These are phyloP conservation scores for Grigorovia humatica DNA, from an alignment of 805 yeast species.

Conservation along the genomic window DNA sequence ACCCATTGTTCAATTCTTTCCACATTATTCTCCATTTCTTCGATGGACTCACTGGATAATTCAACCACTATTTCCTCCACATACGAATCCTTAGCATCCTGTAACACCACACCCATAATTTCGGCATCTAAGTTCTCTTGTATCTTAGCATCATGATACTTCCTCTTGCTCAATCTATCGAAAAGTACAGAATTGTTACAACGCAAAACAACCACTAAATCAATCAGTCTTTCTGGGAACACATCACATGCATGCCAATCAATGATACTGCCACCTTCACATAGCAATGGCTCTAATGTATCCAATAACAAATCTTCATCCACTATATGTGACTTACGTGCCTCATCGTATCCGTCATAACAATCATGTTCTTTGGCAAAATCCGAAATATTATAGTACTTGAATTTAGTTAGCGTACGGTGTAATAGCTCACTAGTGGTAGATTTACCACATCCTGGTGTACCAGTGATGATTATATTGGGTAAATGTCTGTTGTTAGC, in stretches of 20 bases:
- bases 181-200: slow-evolving; percentile 62
- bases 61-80: slow-evolving; percentile 75
- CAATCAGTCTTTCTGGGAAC: slow-evolving; percentile 87
- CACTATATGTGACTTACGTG: slow-evolving; percentile 74
- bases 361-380: slow-evolving; percentile 70
- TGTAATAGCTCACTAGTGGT: slow-evolving; percentile 24
- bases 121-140: slow-evolving; percentile 93
- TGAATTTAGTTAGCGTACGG: slow-evolving; percentile 30
- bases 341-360: slow-evolving; percentile 78
- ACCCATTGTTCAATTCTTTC: slow-evolving; percentile 68
- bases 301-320: slow-evolving; percentile 88
- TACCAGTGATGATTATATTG: slow-evolving; percentile 86
- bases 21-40: slow-evolving; percentile 75
- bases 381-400: slow-evolving; percentile 60
- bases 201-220: slow-evolving; percentile 79
- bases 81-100: slow-evolving; percentile 80
- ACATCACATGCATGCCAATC: slow-evolving; percentile 98
- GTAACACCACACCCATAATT: slow-evolving; percentile 83
- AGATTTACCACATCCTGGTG: slow-evolving; percentile 53
- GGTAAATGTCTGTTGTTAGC: slow-evolving; percentile 31
- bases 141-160: slow-evolving; percentile 70
- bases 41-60: slow-evolving; percentile 58
- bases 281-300: slow-evolving; percentile 63
- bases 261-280: slow-evolving; percentile 76
- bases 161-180: slow-evolving; percentile 68